A percentile compares a stretch with the other conserved stretches of the same genome.
Conservation (phyloP, 2,329 filamentous ascomycete species). For the Paraphaeosphaeria sporulosa region DNA sequence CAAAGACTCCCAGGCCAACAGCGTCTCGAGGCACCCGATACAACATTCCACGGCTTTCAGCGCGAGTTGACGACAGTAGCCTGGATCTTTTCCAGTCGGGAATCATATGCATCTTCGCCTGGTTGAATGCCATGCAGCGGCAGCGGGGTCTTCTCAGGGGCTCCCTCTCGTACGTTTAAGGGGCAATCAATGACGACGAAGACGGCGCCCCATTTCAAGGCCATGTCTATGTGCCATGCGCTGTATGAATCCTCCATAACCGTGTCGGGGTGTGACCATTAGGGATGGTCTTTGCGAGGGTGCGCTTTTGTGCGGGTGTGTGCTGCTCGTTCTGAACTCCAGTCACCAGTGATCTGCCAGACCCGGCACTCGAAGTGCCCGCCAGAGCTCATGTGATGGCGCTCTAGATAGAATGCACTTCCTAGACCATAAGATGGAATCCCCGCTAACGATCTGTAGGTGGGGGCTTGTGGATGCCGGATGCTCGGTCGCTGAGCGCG, state of each 20-base stretch:
- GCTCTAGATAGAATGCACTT: not conserved
- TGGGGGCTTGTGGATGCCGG: slow-evolving; percentile 83
- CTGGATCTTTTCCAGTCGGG: not conserved
- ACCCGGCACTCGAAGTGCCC: not conserved
- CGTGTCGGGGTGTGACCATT: not conserved
- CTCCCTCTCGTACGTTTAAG: not conserved
- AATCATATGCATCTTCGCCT: not conserved
- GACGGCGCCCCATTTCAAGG: not conserved
- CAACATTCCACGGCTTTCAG: not conserved
- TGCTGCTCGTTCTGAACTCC: not conserved
- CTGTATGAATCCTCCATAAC: not conserved
- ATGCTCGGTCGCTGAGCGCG: slow-evolving; percentile 68
- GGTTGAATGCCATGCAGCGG: not conserved
- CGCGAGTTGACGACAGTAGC: not conserved
- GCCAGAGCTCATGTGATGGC: not conserved
- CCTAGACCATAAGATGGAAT: not conserved
- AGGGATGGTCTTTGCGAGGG: not conserved
- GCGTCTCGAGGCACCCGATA: not conserved
- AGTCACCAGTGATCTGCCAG: not conserved
- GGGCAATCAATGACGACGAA: not conserved
- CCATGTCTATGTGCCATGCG: not conserved
- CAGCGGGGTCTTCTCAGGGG: not conserved
- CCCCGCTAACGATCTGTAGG: slow-evolving; percentile 54
- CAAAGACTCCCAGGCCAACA: not conserved
- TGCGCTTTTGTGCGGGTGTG: not conserved